Percentiles rank a stretch among this genome's conserved stretches.
phyloP scores from a whole-genome alignment of 352 stramenopile species.

The Phytopythium mirpurense region DNA sequence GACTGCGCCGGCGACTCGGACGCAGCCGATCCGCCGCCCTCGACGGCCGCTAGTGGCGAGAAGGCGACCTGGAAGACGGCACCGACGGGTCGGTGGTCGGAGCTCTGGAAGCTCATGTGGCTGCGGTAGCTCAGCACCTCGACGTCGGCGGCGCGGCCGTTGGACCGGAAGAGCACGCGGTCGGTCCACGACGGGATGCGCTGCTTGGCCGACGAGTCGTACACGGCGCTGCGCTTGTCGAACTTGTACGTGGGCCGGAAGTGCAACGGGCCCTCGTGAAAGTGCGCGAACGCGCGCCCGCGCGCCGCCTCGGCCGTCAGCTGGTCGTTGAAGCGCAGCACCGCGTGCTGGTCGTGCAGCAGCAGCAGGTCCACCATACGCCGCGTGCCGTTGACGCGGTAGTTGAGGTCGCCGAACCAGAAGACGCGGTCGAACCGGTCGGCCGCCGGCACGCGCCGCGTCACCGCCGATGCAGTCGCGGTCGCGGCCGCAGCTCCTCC shows the following conservation, averaged over 20 bases:
- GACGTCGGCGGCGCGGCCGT: constrained; percentile 43
- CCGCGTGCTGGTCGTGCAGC: constrained; percentile 60
- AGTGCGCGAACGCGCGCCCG: constrained; percentile 82
- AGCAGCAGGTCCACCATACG: constrained; percentile 83
- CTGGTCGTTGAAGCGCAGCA: constrained; percentile 91
- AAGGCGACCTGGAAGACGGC: constrained; percentile 64
- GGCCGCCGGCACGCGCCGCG: constrained; percentile 22
- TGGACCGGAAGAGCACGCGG: constrained; percentile 84
- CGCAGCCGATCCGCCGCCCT: no score
- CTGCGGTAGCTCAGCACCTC: constrained; percentile 61
- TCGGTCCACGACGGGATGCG: constrained; percentile 96
- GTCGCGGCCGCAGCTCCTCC: neutral
- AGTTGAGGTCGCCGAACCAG: constrained; percentile 94
- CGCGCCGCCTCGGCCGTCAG: constrained; percentile 77
- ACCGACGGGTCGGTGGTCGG: constrained; percentile 67
- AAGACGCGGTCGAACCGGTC: constrained; percentile 88
- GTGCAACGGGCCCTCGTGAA: constrained; percentile 86
- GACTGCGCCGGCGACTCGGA: neutral
- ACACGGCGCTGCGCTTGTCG: constrained; percentile 88
- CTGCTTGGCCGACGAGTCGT: constrained; percentile 94
- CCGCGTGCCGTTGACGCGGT: constrained; percentile 90
- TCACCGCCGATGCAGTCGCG: neutral
- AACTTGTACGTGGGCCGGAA: constrained; percentile 97
- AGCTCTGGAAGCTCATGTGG: constrained; percentile 60
- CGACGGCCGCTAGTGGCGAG: neutral